These are phyloP conservation scores for Phaffomyces antillensis DNA, from an alignment of 805 yeast genomes.

Conservation along the genomic window DNA sequence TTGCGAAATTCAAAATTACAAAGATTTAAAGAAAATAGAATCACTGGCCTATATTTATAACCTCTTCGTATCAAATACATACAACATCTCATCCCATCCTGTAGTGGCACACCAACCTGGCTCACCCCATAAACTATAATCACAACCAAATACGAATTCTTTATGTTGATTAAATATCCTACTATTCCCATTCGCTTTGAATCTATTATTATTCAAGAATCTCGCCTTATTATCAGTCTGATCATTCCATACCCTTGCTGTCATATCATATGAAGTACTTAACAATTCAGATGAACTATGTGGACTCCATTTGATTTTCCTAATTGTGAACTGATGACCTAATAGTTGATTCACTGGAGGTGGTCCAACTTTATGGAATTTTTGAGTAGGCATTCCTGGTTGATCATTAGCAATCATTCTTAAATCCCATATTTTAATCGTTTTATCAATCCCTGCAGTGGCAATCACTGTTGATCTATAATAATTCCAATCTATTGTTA, in stretches of 20 bases:
- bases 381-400: slow-evolving; percentile 24
- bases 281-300: slow-evolving; percentile 66
- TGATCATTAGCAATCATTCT: slow-evolving; percentile 48
- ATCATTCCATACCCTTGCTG: slow-evolving; percentile 81
- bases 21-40: slow-evolving; percentile 32
- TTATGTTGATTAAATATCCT: slow-evolving; percentile 59
- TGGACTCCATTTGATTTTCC: slow-evolving; percentile 84
- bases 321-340: slow-evolving; percentile 87
- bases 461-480: slow-evolving; percentile 75
- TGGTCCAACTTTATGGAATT: slow-evolving; percentile 41
- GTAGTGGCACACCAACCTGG: slow-evolving; percentile 94
- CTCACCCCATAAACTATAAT: slow-evolving; percentile 94
- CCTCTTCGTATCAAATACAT: slow-evolving; percentile 58
- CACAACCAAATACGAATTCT: slow-evolving; percentile 90
- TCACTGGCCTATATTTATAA: slow-evolving; percentile 15
- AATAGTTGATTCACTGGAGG: slow-evolving; percentile 68
- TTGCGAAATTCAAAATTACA: slow-evolving; percentile 38
- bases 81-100: slow-evolving; percentile 95
- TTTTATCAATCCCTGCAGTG: slow-evolving; percentile 87
- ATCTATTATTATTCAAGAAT: slow-evolving; percentile 35
- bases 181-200: slow-evolving; percentile 44
- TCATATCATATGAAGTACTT: slow-evolving; percentile 88
- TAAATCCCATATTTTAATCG: slow-evolving; percentile 81
- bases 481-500: slow-evolving; percentile 86
- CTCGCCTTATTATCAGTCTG: slow-evolving; percentile 51